Conservation (phyloP, 768 basidiomycete genomes). For the Leccinum boreale region DNA sequence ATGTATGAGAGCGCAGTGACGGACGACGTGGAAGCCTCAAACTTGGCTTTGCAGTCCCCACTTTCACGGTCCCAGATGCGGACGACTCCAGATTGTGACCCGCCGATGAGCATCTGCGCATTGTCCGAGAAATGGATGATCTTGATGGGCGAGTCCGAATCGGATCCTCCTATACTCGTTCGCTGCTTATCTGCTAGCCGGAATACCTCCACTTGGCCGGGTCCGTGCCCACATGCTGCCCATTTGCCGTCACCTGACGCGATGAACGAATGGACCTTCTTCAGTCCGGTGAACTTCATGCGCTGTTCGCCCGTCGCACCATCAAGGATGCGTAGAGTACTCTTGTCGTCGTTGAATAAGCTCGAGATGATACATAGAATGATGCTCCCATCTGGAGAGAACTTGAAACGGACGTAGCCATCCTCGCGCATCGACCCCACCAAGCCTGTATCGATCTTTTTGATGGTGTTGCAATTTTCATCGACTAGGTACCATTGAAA, state of each 20-base stretch:
- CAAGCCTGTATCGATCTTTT: constrained; percentile 9
- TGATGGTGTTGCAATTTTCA: background rate
- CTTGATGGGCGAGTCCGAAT: background rate
- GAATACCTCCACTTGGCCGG: constrained; percentile 3
- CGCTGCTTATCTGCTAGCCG: background rate
- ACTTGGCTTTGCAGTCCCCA: constrained; percentile 10
- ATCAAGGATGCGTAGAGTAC: constrained; percentile 10
- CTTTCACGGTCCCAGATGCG: constrained; percentile 18
- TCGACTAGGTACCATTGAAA: constrained; percentile 4
- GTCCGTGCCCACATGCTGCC: constrained; percentile 8
- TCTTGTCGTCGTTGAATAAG: constrained; percentile 5
- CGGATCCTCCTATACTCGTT: background rate
- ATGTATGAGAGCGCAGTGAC: constrained; percentile 20
- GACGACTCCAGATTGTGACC: constrained; percentile 11
- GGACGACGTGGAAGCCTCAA: background rate
- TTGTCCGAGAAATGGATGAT: constrained; percentile 19
- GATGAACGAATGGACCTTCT: background rate
- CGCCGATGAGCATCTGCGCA: constrained; percentile 15
- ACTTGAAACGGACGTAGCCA: too few relatives aligned
- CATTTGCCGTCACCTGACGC: constrained; percentile 5
- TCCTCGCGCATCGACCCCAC: too few relatives aligned
- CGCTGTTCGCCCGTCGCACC: constrained; percentile 7
- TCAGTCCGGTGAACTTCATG: constrained; percentile 8
- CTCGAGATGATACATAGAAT: constrained; percentile 1
- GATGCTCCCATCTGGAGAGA: constrained; percentile 13